These are phyloP conservation scores for Celoporthe dispersa DNA, from an alignment of 2,329 filamentous ascomycete genomes.

Conservation along the genomic window DNA sequence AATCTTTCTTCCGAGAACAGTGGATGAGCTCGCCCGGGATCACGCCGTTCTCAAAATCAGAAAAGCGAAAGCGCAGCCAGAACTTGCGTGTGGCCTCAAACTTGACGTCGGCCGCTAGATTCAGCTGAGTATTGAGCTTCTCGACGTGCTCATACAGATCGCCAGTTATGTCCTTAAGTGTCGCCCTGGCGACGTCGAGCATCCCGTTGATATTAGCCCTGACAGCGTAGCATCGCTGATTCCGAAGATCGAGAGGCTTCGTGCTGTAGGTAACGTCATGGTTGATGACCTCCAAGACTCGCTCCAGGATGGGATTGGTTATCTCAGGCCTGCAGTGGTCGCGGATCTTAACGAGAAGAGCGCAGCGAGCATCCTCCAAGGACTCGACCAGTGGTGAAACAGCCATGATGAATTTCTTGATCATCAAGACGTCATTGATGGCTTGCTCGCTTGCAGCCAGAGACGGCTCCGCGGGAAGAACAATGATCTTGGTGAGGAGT, in stretches of 20 bases:
- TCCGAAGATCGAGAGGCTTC: constrained; percentile 81
- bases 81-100: constrained; percentile 81
- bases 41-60: constrained; percentile 62
- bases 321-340: constrained; percentile 70
- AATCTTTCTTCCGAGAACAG: constrained; percentile 69
- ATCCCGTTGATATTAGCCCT: constrained; percentile 81
- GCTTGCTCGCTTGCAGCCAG: constrained; percentile 76
- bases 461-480: constrained; percentile 69
- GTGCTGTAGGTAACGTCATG: constrained; percentile 79
- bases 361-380: constrained; percentile 65
- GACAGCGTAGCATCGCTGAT: constrained; percentile 63
- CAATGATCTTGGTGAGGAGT: constrained; percentile 79
- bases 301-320: constrained; percentile 61
- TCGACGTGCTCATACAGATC: constrained; percentile 62
- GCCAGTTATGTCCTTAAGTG: constrained; percentile 85
- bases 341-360: constrained; percentile 69
- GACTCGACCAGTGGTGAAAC: constrained; percentile 71
- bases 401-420: constrained; percentile 79
- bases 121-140: constrained; percentile 67
- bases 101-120: constrained; percentile 67
- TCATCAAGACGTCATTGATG: constrained; percentile 83
- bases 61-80: constrained; percentile 69
- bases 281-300: constrained; percentile 76
- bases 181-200: constrained; percentile 84
- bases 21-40: constrained; percentile 80